phyloP scores from a whole-genome alignment of 805 yeast genomes.

The Starmerella riodocensis region DNA sequence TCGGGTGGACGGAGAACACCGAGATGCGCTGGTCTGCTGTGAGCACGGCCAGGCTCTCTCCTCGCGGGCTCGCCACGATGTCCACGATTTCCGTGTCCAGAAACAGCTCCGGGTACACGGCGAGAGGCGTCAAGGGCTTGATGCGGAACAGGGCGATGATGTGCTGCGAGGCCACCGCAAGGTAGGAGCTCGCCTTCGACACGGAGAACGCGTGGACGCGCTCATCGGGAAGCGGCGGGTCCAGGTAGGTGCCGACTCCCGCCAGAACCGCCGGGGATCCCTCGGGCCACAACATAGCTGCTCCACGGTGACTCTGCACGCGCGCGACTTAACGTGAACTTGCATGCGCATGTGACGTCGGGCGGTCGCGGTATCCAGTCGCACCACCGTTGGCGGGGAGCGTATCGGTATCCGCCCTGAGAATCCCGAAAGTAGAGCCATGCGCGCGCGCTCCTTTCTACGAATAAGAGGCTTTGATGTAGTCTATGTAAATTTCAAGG shows the following conservation, averaged over 20 bases:
- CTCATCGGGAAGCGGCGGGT: slow-evolving; percentile 14
- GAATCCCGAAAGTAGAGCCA: no score
- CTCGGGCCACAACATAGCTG: slow-evolving; percentile 26
- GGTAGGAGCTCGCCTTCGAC: slow-evolving; percentile 19
- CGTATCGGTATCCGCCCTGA: no score
- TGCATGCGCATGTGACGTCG: no score
- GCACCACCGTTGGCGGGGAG: no score
- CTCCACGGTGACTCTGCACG: no score
- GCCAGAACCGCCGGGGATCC: slow-evolving; percentile 19
- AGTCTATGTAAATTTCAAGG: no score
- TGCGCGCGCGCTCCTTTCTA: no score
- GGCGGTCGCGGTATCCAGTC: no score
- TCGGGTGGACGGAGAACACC: slow-evolving; percentile 13
- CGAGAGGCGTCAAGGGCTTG: slow-evolving; percentile 20
- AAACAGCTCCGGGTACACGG: slow-evolving; percentile 17
- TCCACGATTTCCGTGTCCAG: slow-evolving; percentile 9
- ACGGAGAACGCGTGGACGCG: slow-evolving; percentile 12
- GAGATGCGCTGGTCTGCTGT: slow-evolving; percentile 15
- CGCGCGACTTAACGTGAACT: no score
- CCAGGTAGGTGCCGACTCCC: slow-evolving; percentile 14
- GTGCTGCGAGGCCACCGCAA: slow-evolving; percentile 15
- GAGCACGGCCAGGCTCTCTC: slow-evolving; percentile 13
- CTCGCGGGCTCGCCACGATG: slow-evolving; percentile 10
- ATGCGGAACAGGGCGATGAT: slow-evolving; percentile 19
- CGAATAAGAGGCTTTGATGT: no score